Conservation (phyloP, 495 filamentous ascomycete species). For the Hyphodiscus hymeniophilus region DNA sequence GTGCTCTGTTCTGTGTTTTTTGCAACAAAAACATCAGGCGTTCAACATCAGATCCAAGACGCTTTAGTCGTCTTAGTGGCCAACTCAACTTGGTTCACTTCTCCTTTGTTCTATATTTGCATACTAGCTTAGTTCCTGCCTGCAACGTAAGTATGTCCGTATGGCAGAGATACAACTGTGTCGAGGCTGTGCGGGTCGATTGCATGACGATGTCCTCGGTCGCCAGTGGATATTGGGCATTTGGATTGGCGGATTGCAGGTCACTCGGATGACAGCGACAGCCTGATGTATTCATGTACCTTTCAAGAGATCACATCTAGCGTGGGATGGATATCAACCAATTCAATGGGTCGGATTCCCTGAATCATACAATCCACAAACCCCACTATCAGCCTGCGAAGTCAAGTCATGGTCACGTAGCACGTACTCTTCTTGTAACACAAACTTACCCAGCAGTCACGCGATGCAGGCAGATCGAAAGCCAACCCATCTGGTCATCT, state of each 20-base stretch:
- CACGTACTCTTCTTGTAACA: neutral
- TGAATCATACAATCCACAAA: neutral
- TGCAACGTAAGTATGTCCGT: neutral
- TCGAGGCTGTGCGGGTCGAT: neutral
- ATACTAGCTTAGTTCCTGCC: slow-evolving; percentile 11
- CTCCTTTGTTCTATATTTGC: slow-evolving; percentile 24
- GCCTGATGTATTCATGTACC: neutral
- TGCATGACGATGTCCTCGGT: neutral
- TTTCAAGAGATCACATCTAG: neutral
- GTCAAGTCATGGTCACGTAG: neutral
- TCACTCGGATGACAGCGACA: neutral
- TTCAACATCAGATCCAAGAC: slow-evolving; percentile 74
- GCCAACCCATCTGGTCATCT: neutral
- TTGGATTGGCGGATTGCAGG: neutral
- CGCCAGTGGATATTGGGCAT: neutral
- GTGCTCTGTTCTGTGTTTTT: slow-evolving; percentile 66
- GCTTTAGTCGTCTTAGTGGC: slow-evolving; percentile 53
- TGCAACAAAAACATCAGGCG: slow-evolving; percentile 70
- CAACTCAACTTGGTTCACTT: slow-evolving; percentile 60
- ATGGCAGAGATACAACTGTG: neutral
- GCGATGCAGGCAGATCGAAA: neutral
- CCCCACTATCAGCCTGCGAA: neutral
- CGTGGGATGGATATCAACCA: too few relatives aligned
- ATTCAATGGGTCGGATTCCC: too few relatives aligned
- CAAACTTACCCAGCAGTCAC: too few relatives aligned